Conservation (phyloP, 2,329 filamentous ascomycete genomes). For the Thelonectria blattea region DNA sequence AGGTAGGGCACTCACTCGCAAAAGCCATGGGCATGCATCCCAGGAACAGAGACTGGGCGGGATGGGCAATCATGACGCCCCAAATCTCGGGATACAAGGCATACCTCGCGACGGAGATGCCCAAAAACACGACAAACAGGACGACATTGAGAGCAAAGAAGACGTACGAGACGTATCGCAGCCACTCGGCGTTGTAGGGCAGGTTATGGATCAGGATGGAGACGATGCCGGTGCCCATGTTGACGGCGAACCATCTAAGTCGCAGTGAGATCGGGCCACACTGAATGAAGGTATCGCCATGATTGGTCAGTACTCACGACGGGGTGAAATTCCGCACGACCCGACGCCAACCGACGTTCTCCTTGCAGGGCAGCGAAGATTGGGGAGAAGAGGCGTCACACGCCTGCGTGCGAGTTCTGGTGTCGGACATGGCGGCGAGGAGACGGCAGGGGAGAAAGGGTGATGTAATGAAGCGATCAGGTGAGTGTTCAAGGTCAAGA, state of each 20-base stretch:
- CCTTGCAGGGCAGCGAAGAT: conserved; percentile 36
- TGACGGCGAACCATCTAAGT: conserved; percentile 62
- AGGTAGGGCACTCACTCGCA: conserved; percentile 50
- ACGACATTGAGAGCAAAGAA: conserved; percentile 66
- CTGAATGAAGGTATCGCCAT: neutral
- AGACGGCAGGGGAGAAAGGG: neutral
- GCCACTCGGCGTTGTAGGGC: conserved; percentile 64
- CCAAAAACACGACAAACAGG: conserved; percentile 61
- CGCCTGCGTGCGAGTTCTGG: conserved; percentile 16
- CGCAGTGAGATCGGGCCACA: conserved; percentile 9
- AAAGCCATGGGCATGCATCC: conserved; percentile 73
- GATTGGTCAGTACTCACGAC: conserved; percentile 49
- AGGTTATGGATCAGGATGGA: conserved; percentile 66
- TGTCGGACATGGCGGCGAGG: conserved; percentile 26
- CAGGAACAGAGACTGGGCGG: conserved; percentile 71
- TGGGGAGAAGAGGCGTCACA: conserved; percentile 22
- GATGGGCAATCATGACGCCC: conserved; percentile 69
- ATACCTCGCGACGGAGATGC: conserved; percentile 66
- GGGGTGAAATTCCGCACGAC: conserved; percentile 61
- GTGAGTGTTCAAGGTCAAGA: neutral
- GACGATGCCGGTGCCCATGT: conserved; percentile 73
- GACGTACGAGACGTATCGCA: conserved; percentile 63
- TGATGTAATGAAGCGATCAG: conserved; percentile 25
- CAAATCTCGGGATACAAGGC: conserved; percentile 70
- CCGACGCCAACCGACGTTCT: conserved; percentile 50